Evolutionary conservation across 2,329 filamentous ascomycete genomes (phyloP).

Genomic region (Fusarium sp.): DNA sequence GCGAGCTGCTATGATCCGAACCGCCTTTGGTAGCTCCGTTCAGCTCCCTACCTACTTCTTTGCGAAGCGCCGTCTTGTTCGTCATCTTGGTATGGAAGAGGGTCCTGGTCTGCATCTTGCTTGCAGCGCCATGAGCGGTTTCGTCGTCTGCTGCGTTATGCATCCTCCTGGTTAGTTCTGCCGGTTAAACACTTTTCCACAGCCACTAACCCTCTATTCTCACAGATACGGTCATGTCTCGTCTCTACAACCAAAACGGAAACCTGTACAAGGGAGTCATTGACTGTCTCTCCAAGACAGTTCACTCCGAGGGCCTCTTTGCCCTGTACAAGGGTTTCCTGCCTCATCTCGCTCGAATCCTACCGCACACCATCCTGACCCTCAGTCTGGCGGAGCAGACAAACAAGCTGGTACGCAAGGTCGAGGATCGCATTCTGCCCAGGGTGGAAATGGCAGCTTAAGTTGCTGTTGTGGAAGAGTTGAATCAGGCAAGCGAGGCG

Average conservation of each 20-base stretch:
- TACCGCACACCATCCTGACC: conserved; percentile 95
- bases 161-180: conserved; percentile 82
- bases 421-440: conserved; percentile 73
- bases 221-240: conserved; percentile 94
- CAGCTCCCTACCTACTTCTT: conserved; percentile 99
- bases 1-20: conserved; percentile 93
- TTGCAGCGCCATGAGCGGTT: conserved; percentile 90
- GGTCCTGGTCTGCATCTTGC: conserved; percentile 89
- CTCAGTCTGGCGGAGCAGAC: conserved; percentile 96
- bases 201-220: conserved; percentile 9
- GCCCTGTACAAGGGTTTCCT: conserved; percentile 99
- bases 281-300: conserved; percentile 91
- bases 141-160: conserved; percentile 98
- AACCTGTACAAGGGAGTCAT: conserved; percentile 95
- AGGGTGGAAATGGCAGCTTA: conserved; percentile 47
- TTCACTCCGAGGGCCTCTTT: conserved; percentile 89
- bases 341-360: conserved; percentile 91
- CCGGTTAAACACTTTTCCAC: not conserved
- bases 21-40: conserved; percentile 94
- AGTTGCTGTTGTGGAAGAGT: not conserved
- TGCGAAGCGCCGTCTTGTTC: conserved; percentile 86
- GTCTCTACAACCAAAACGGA: conserved; percentile 98
- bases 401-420: conserved; percentile 86
- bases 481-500: not conserved
- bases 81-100: conserved; percentile 89